phyloP scores from a whole-genome alignment of 139 green algal genomes.

The Zygnema circumcarinatum region DNA sequence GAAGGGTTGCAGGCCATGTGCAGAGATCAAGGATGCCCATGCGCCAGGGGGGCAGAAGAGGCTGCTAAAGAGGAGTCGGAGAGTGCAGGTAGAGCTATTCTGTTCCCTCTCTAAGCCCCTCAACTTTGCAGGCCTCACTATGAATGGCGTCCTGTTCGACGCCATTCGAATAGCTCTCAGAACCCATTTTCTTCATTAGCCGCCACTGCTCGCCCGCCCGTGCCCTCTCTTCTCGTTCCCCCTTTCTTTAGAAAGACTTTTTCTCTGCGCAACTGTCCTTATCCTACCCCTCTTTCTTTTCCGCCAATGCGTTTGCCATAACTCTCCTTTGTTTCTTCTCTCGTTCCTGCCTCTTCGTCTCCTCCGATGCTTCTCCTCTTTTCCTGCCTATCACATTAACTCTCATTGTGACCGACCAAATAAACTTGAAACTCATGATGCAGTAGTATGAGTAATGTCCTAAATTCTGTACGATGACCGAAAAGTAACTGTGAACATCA shows the following conservation, averaged over 20 bases:
- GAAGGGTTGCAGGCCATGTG: background rate
- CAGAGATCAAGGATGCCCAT: background rate
- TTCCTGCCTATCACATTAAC: background rate
- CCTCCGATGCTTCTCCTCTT: background rate
- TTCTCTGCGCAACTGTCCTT: no score
- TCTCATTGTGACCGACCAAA: background rate
- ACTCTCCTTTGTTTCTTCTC: background rate
- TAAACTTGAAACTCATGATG: no score
- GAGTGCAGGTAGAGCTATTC: background rate
- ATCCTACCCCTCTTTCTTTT: background rate
- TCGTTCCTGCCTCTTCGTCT: background rate
- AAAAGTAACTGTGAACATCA: no score
- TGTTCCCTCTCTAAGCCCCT: background rate
- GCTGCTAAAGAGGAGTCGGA: background rate
- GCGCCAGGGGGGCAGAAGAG: background rate
- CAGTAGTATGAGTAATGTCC: no score
- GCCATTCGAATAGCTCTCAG: no score
- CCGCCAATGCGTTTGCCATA: background rate
- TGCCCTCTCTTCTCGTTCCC: no score
- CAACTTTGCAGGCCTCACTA: no score
- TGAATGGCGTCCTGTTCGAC: no score
- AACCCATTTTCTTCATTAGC: no score
- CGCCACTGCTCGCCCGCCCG: no score
- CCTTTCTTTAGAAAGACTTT: no score
- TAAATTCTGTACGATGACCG: no score